phyloP scores from a whole-genome alignment of 2,329 filamentous ascomycete species.

The Fusarium sp. region DNA sequence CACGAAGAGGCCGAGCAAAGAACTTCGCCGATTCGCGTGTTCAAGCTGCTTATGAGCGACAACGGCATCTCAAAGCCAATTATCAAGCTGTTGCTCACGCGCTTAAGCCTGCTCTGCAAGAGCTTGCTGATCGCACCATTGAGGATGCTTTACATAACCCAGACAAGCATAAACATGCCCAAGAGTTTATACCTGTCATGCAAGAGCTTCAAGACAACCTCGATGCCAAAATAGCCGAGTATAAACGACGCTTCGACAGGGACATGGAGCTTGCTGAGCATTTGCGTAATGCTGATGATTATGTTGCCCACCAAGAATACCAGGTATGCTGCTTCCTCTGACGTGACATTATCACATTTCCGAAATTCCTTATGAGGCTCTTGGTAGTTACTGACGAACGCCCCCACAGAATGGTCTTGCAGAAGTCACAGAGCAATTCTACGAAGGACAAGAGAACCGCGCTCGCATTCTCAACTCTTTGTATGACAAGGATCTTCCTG shows the following conservation, averaged over 20 bases:
- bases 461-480: slow-evolving; percentile 60
- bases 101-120: slow-evolving; percentile 73
- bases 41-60: slow-evolving; percentile 71
- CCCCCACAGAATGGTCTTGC: slow-evolving; percentile 53
- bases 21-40: slow-evolving; percentile 65
- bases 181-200: slow-evolving; percentile 65
- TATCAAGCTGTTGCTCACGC: slow-evolving; percentile 72
- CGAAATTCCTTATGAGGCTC: slow-evolving; percentile 41
- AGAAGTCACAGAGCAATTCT: slow-evolving; percentile 56
- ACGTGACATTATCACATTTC: slow-evolving; percentile 31
- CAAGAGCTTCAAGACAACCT: slow-evolving; percentile 58
- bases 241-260: slow-evolving; percentile 50
- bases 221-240: slow-evolving; percentile 49
- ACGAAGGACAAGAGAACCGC: slow-evolving; percentile 60
- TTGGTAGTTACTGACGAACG: slow-evolving; percentile 31
- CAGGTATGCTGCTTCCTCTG: slow-evolving; percentile 50
- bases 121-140: slow-evolving; percentile 71
- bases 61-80: slow-evolving; percentile 73
- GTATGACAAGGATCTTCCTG: slow-evolving; percentile 57
- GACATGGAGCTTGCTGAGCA: slow-evolving; percentile 56
- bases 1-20: slow-evolving; percentile 65
- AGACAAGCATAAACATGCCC: slow-evolving; percentile 63
- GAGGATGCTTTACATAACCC: slow-evolving; percentile 68
- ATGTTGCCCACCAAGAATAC: slow-evolving; percentile 52
- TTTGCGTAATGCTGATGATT: slow-evolving; percentile 50